phyloP scores from a whole-genome alignment of 1,139 yeast species.

The Zygotorulaspora mrakii region DNA sequence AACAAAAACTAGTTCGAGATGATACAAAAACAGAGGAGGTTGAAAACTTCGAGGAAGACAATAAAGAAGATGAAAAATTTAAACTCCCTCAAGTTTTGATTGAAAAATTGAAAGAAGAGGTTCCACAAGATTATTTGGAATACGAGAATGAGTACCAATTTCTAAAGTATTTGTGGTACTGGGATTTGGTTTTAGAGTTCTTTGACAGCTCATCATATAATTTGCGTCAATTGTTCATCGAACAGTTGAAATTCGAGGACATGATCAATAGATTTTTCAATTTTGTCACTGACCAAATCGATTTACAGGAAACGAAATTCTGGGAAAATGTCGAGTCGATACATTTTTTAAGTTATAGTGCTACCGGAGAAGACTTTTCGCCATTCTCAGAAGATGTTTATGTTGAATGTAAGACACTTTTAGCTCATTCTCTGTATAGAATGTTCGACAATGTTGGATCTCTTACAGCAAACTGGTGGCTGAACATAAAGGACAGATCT shows the following conservation, averaged over 20 bases:
- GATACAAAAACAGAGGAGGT: slow-evolving; percentile 26
- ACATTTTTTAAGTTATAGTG: slow-evolving; percentile 26
- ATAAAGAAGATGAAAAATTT: slow-evolving; percentile 20
- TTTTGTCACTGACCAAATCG: slow-evolving; percentile 48
- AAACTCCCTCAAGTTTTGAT: slow-evolving; percentile 29
- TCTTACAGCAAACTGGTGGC: slow-evolving; percentile 67
- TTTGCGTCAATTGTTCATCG: slow-evolving; percentile 57
- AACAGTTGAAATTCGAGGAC: slow-evolving; percentile 50
- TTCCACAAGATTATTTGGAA: slow-evolving; percentile 41
- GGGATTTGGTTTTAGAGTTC: slow-evolving; percentile 62
- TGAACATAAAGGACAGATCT: slow-evolving; percentile 43
- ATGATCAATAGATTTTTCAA: slow-evolving; percentile 48
- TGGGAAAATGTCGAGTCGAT: slow-evolving; percentile 34
- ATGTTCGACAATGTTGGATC: slow-evolving; percentile 63
- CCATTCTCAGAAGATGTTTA: slow-evolving; percentile 27
- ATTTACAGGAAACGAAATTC: slow-evolving; percentile 37
- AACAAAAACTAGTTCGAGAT: slow-evolving; percentile 32
- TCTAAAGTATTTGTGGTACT: slow-evolving; percentile 58
- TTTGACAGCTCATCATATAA: slow-evolving; percentile 66
- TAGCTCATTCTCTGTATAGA: slow-evolving; percentile 55
- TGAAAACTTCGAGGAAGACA: slow-evolving; percentile 19
- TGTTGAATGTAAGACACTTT: slow-evolving; percentile 42
- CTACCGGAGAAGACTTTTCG: slow-evolving; percentile 23
- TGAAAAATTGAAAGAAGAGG: slow-evolving; percentile 10
- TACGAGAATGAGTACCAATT: slow-evolving; percentile 39